Evolutionary conservation across 23 red algal genomes (phyloP), one percentile per base, ranked within the genome.

Genomic region (Agarophyton chilense): DNA sequence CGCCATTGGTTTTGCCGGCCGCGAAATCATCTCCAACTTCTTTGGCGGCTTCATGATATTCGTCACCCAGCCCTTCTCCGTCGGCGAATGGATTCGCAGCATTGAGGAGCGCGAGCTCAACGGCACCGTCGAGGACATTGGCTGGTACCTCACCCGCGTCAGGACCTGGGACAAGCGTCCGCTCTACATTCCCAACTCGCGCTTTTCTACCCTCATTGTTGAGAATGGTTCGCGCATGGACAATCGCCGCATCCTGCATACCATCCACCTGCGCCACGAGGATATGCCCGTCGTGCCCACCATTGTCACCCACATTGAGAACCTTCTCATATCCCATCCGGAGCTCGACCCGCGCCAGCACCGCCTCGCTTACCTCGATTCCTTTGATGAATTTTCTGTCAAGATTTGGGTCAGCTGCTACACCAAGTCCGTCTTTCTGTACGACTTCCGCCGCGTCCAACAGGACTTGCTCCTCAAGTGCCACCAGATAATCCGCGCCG

Each of bases 1-100:
- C 18, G 97, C 97, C 10, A 99, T 99, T 57, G 97, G 97, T 92
- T 99, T 99, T 91, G 97, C 97, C 1, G 97, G 97, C n/a, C 89
- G 97, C 9, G 97, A 99, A 49, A 92, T 99, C 56, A 99, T 99
- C 36, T 90, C 82, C n/a, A 99, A 99, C 90, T 96, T 99, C 65
- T 99, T 99, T 88, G 85, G 85, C 38, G 97, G 97, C 68, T 96
- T 99, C 60, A 99, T 99, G 97, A 94, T 99, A 21, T 96, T 84
- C 91, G 49, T 94, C 44, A 99, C 97, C 9, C 93, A 88, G 16
- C 97, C 97, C 22, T 99, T 99, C 65, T 80, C 86, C 14, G 93
- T 96, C 4, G 97, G 97, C 68, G 97, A 99, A 80, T 99, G 97
- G 97, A 88, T 99, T 12, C 81, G 97, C 14, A 91, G 89, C 49